Evolutionary conservation across 495 filamentous ascomycete species (phyloP).

Genomic region (Monascus purpureus): DNA sequence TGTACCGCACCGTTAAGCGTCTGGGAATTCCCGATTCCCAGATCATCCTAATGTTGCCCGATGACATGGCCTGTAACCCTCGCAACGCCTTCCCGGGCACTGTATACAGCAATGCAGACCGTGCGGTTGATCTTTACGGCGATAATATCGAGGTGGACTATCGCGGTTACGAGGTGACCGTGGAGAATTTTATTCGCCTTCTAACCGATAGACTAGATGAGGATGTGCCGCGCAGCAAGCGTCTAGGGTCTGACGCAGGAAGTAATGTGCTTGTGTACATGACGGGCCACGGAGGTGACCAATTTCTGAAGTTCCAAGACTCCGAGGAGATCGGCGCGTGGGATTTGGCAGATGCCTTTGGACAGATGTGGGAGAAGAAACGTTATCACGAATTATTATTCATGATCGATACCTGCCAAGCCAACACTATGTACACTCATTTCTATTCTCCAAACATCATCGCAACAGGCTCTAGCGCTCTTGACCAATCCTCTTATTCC

Average conservation of each 20-base stretch:
- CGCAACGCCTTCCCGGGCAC: conserved; percentile 95
- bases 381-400: conserved; percentile 90
- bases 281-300: conserved; percentile 97
- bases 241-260: conserved; percentile 79
- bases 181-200: conserved; percentile 95
- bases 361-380: conserved; percentile 99
- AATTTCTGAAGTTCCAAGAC: conserved; percentile 97
- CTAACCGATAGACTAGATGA: conserved; percentile 86
- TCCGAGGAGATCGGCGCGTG: conserved; percentile 94
- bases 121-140: conserved; percentile 89
- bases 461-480: conserved; percentile 83
- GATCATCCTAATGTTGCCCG: conserved; percentile 97
- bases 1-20: conserved; percentile 96
- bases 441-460: conserved; percentile 96
- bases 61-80: conserved; percentile 99
- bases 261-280: conserved; percentile 98
- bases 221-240: conserved; percentile 86
- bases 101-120: conserved; percentile 95
- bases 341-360: conserved; percentile 93
- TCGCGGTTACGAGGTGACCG: conserved; percentile 93
- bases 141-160: conserved; percentile 99
- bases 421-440: conserved; percentile 97
- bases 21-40: conserved; percentile 97
- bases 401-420: conserved; percentile 99
- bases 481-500: conserved; percentile 88